Evolutionary conservation across 148 eudicot species (phyloP).

Genomic region (Rhododendron simsii): DNA sequence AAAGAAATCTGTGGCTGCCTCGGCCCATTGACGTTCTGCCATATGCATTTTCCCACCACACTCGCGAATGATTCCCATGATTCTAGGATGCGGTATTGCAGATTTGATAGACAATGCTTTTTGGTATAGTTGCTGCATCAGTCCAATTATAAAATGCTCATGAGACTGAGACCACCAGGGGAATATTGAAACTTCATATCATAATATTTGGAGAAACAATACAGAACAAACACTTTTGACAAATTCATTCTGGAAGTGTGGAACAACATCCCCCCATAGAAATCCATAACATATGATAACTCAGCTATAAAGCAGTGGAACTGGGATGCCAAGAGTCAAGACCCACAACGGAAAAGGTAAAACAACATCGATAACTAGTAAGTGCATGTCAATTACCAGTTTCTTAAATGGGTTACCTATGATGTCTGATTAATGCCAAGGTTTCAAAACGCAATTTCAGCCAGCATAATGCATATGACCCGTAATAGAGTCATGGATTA

Average conservation of each 20-base stretch:
- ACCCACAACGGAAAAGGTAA: neutral
- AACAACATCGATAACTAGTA: neutral
- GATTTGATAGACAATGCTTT: constrained; percentile 94
- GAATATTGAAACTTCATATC: neutral
- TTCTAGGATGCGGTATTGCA: constrained; percentile 97
- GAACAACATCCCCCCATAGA: neutral
- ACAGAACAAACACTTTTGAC: neutral
- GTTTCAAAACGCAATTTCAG: neutral
- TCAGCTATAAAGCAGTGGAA: neutral
- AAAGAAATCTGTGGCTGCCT: constrained; percentile 96
- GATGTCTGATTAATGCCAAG: neutral
- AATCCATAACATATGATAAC: neutral
- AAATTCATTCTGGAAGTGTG: neutral
- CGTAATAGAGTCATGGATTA: neutral
- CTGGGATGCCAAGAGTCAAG: neutral
- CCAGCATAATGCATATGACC: neutral
- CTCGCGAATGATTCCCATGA: constrained; percentile 97
- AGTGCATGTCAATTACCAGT: neutral
- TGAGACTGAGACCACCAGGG: neutral
- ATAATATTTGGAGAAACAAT: neutral
- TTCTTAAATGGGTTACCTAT: neutral
- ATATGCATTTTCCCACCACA: constrained; percentile 99
- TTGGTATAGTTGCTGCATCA: constrained; percentile 81
- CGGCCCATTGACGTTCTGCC: constrained; percentile 98
- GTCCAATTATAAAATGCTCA: constrained; percentile 5